Base-by-base conservation (phyloP, 1,284 basidiomycete species). In the Ustilago hordei region DNA sequence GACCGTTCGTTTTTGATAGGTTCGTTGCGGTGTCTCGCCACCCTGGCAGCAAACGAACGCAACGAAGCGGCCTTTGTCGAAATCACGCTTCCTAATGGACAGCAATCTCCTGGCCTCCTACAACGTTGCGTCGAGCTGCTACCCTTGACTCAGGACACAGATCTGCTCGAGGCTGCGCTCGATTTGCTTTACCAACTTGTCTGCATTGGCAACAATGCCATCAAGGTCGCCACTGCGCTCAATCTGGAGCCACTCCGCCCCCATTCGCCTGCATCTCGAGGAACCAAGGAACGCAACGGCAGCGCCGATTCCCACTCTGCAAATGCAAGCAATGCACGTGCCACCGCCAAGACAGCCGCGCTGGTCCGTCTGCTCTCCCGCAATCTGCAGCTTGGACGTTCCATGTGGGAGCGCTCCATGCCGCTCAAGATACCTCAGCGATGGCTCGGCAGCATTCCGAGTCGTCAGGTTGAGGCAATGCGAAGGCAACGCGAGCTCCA, bases 121-220 rank as follows among this genome's bases (percentile, higher is more conserved):
- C 53, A 64, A 8, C 75, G 80, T 19, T 82, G 83, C 64, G 53
- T 85, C 38, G 66, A 78, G 39, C 66, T 85, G 53, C 70, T 85
- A 23, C 79, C 81, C 3, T 60, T 85, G 19, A 81, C 78, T 8
- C 68, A 78, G 36, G 81, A 85, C 61, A 65, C 64, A 0, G 82
- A 84, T 45, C 69, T 85, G 62, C 68, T 80, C 38, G 84, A 85
- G 56, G 76, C 78, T 12, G 75, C 60, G 8, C 65, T 84, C 36
- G 84, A 85, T 32, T 65, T 84, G 17, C 66, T 85, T 38, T 84
- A 83, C 50, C 84, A 85, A 67, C 61, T 83, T 5, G 65, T 78
- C 36, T 69, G 75, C 55, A 79, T 80, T 23, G 79, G 75, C 36
- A 80, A 80, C 61, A 84, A 84, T 43, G 81, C 73, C 28, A 67